A percentile compares a stretch with the other conserved stretches of the same genome.
Evolutionary conservation across 805 yeast genomes (phyloP).

Genomic region (Scheffersomyces stipitis): DNA sequence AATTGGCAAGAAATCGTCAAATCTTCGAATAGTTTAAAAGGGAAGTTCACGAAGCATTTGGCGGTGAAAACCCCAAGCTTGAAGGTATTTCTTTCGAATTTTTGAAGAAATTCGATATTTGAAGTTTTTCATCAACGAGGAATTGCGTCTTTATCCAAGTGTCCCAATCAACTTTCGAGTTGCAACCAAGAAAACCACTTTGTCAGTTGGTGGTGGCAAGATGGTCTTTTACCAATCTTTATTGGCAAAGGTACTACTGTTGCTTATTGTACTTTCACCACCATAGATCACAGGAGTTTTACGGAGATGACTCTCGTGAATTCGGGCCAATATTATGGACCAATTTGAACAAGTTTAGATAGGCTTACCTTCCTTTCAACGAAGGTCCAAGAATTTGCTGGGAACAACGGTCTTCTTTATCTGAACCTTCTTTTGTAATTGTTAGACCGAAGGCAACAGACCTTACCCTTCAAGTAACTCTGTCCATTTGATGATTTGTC

Average conservation of each 20-base stretch:
- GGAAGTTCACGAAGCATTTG: conserved; percentile 29
- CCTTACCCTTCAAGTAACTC: conserved; percentile 31
- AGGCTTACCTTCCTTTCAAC: conserved; percentile 20
- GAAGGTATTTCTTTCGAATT: conserved; percentile 44
- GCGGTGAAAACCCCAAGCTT: conserved; percentile 23
- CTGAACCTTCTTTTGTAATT: conserved; percentile 48
- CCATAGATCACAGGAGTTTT: conserved; percentile 30
- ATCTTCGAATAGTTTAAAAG: conserved; percentile 35
- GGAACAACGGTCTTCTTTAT: conserved; percentile 57
- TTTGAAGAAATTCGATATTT: conserved; percentile 46
- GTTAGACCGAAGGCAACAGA: conserved; percentile 24
- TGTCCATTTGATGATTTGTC: conserved; percentile 26
- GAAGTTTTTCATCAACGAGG: conserved; percentile 46
- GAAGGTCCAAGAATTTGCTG: conserved; percentile 58
- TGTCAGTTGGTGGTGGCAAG: conserved; percentile 52
- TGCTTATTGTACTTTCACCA: conserved; percentile 17
- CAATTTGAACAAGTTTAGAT: conserved; percentile 13
- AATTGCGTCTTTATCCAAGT: conserved; percentile 48
- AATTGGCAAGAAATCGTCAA: conserved; percentile 41
- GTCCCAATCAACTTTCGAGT: conserved; percentile 49
- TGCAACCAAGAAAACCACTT: conserved; percentile 43
- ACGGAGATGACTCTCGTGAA: conserved; percentile 44
- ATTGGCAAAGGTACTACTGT: conserved; percentile 16
- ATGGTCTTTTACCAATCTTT: conserved; percentile 15
- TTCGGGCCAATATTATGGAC: conserved; percentile 53